Evolutionary conservation across 345 rosid genomes (phyloP).

Genomic region (Cardiospermum halicacabum): DNA sequence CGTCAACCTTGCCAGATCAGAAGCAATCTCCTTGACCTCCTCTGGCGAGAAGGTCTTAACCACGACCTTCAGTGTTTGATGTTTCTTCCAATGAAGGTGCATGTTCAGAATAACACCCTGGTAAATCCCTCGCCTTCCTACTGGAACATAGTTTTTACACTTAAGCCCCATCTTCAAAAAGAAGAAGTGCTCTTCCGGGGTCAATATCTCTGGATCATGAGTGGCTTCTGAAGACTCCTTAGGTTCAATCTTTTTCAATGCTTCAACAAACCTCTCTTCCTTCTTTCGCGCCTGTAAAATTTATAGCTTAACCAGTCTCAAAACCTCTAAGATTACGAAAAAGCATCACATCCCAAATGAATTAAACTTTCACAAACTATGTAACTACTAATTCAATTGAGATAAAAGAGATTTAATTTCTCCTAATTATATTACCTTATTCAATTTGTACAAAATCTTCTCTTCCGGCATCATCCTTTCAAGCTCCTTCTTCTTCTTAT

Average conservation of each 20-base stretch:
- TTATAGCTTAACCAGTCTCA: background rate
- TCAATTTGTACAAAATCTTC: constrained; percentile 67
- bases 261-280: constrained; percentile 66
- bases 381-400: constrained; percentile 11
- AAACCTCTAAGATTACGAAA: background rate
- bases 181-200: constrained; percentile 91
- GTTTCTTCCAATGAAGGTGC: constrained; percentile 99
- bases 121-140: constrained; percentile 87
- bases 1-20: constrained; percentile 70
- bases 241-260: constrained; percentile 78
- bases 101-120: constrained; percentile 95
- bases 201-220: constrained; percentile 92
- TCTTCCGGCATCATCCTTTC: constrained; percentile 90
- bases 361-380: background rate
- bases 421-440: constrained; percentile 38
- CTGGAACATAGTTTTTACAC: constrained; percentile 94
- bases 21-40: constrained; percentile 86
- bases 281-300: constrained; percentile 65
- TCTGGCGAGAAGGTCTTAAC: constrained; percentile 82
- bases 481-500: constrained; percentile 90
- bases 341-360: background rate
- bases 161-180: constrained; percentile 86
- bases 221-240: constrained; percentile 55
- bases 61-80: constrained; percentile 77
- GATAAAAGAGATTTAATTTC: background rate